A percentile compares a stretch with the other conserved stretches of the same genome.
These are phyloP conservation scores for Aspergillus sp. DNA, from an alignment of 2,329 filamentous ascomycete genomes.

Conservation along the genomic window DNA sequence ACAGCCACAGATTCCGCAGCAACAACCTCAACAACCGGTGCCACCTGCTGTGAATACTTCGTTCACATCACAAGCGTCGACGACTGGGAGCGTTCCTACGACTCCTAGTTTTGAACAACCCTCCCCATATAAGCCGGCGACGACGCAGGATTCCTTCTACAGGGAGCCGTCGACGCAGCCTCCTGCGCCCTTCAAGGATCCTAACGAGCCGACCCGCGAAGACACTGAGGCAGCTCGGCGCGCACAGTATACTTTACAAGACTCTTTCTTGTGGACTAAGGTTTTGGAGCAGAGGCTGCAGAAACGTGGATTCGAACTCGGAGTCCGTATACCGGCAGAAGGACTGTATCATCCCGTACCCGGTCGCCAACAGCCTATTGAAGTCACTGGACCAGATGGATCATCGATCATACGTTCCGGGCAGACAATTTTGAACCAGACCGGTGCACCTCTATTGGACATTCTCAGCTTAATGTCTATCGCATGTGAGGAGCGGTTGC, in stretches of 20 bases:
- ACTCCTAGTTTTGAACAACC: conserved; percentile 54
- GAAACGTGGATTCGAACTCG: conserved; percentile 60
- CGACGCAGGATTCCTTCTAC: conserved; percentile 61
- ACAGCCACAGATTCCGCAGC: conserved; percentile 46
- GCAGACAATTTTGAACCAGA: conserved; percentile 72
- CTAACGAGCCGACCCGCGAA: conserved; percentile 64
- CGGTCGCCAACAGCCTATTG: conserved; percentile 46
- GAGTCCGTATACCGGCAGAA: conserved; percentile 61
- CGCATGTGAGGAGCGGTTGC: conserved; percentile 76
- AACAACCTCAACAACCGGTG: conserved; percentile 45
- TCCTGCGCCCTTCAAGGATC: conserved; percentile 64
- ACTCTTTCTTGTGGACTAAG: conserved; percentile 71
- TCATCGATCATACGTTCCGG: conserved; percentile 64
- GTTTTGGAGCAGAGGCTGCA: conserved; percentile 56
- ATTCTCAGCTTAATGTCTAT: conserved; percentile 81
- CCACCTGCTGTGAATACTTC: conserved; percentile 36
- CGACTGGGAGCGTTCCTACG: conserved; percentile 44
- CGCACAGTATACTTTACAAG: conserved; percentile 69
- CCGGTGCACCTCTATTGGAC: conserved; percentile 69
- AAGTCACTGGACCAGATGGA: conserved; percentile 63
- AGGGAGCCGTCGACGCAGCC: conserved; percentile 65
- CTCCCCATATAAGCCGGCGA: conserved; percentile 55
- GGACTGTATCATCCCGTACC: conserved; percentile 52
- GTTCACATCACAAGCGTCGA: conserved; percentile 45
- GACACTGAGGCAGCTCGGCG: conserved; percentile 64